Percentiles rank a stretch among this genome's conserved stretches.
Conservation (phyloP, 805 yeast species). For the Ogataea minuta region DNA sequence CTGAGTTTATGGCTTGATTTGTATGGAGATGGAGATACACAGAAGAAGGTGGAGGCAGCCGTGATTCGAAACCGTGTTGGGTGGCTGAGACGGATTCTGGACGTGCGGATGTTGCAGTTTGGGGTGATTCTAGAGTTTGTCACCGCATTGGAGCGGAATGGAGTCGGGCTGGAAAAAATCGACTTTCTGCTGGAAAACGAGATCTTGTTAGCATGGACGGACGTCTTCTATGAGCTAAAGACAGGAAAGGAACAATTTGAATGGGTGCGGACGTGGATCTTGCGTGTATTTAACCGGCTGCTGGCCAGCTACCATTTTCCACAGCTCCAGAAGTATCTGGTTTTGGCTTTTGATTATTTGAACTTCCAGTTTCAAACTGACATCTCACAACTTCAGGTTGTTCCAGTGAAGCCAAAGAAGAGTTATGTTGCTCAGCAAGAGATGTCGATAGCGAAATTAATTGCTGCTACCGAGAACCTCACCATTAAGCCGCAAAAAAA, state of each 20-base stretch:
- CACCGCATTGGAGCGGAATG: conserved; percentile 8
- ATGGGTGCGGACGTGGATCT: conserved; percentile 12
- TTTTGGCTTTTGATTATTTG: conserved; percentile 14
- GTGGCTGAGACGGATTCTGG: conserved; percentile 5
- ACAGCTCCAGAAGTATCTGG: conserved; percentile 11
- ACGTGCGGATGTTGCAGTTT: not conserved
- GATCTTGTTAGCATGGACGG: conserved; percentile 17
- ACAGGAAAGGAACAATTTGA: conserved; percentile 2
- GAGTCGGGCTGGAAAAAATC: conserved; percentile 9
- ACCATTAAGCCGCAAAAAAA: conserved; percentile 16
- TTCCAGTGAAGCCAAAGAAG: not conserved
- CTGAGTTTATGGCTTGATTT: conserved; percentile 36
- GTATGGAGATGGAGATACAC: conserved; percentile 26
- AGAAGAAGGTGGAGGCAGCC: conserved; percentile 26
- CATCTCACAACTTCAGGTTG: conserved; percentile 3
- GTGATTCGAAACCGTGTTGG: conserved; percentile 60
- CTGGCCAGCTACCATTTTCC: conserved; percentile 4
- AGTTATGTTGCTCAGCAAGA: conserved; percentile 1
- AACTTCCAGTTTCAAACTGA: conserved; percentile 18
- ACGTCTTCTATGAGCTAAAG: conserved; percentile 4
- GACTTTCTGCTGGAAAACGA: conserved; percentile 23
- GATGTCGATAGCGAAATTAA: conserved; percentile 9
- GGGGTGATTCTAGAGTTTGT: conserved; percentile 7
- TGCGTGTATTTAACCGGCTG: conserved; percentile 4
- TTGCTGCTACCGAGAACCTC: conserved; percentile 5